These are phyloP conservation scores for Stellera chamaejasme DNA, from an alignment of 345 rosid species.

Conservation along the genomic window DNA sequence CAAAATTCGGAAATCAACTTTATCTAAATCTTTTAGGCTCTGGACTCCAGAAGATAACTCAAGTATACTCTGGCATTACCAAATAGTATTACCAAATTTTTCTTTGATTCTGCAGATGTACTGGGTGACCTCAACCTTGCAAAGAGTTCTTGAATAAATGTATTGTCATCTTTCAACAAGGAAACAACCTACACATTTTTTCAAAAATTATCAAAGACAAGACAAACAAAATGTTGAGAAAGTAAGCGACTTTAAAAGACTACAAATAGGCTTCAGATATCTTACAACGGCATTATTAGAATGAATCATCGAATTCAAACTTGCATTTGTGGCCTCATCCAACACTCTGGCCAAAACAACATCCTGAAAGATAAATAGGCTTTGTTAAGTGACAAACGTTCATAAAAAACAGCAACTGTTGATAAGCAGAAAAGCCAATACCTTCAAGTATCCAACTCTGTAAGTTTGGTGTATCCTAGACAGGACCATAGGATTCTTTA, in stretches of 20 bases:
- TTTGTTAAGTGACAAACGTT: constrained; percentile 2
- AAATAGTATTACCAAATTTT: constrained; percentile 73
- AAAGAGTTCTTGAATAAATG: constrained; percentile 86
- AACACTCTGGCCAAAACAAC: constrained; percentile 83
- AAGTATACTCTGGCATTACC: not conserved
- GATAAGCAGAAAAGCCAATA: constrained; percentile 22
- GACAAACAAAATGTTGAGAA: not conserved
- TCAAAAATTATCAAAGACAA: constrained; percentile 3
- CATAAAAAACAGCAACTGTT: constrained; percentile 1
- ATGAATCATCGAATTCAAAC: constrained; percentile 62
- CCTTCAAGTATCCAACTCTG: constrained; percentile 89
- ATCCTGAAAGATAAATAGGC: constrained; percentile 50
- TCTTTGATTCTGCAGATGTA: constrained; percentile 65
- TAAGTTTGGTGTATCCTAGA: constrained; percentile 87
- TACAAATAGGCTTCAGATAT: constrained; percentile 10
- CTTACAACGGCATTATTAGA: constrained; percentile 76
- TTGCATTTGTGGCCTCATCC: constrained; percentile 67
- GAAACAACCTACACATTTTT: constrained; percentile 53
- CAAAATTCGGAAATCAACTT: no score
- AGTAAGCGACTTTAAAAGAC: constrained; percentile 3
- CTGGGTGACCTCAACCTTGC: constrained; percentile 56
- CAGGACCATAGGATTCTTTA: constrained; percentile 53
- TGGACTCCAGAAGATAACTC: no score
- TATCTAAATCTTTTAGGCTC: no score
- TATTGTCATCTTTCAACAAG: constrained; percentile 65